Conservation (phyloP, 2,329 filamentous ascomycete genomes). For the Lasiodiplodia citricola region DNA sequence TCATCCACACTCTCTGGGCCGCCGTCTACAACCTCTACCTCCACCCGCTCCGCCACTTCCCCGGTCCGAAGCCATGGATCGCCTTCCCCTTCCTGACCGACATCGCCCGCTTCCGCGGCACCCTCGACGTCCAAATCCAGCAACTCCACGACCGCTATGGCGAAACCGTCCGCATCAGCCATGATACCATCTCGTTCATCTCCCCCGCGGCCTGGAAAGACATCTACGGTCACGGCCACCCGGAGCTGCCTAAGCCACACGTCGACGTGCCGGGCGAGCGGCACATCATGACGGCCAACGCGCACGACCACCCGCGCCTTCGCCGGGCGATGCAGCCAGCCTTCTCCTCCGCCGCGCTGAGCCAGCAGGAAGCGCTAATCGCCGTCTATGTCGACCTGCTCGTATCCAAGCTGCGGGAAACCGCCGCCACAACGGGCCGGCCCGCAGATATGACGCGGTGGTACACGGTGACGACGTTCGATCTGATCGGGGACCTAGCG, state of each 20-base stretch:
- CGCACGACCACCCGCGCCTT: slow-evolving; percentile 40
- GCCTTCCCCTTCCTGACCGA: not conserved
- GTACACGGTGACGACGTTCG: slow-evolving; percentile 42
- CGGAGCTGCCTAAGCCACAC: not conserved
- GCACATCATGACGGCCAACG: slow-evolving; percentile 15
- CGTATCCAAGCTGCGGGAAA: slow-evolving; percentile 40
- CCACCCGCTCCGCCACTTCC: slow-evolving; percentile 24
- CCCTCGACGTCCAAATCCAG: not conserved
- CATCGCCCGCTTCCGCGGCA: not conserved
- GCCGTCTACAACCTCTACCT: slow-evolving; percentile 20
- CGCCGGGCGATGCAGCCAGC: slow-evolving; percentile 46
- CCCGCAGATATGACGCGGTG: slow-evolving; percentile 27
- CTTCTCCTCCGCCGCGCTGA: slow-evolving; percentile 46
- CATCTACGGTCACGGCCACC: slow-evolving; percentile 26
- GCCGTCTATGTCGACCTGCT: slow-evolving; percentile 48
- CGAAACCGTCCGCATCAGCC: slow-evolving; percentile 18
- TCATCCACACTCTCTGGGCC: no score
- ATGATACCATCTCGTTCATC: slow-evolving; percentile 12
- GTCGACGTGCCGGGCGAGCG: not conserved
- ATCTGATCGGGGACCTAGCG: slow-evolving; percentile 40
- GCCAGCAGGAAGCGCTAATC: slow-evolving; percentile 47
- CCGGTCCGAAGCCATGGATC: slow-evolving; percentile 11
- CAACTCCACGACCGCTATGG: slow-evolving; percentile 13
- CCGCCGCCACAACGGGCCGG: slow-evolving; percentile 34
- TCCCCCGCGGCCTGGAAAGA: slow-evolving; percentile 22